phyloP scores from a whole-genome alignment of 306 rosid genomes.

The Purshia tridentata region DNA sequence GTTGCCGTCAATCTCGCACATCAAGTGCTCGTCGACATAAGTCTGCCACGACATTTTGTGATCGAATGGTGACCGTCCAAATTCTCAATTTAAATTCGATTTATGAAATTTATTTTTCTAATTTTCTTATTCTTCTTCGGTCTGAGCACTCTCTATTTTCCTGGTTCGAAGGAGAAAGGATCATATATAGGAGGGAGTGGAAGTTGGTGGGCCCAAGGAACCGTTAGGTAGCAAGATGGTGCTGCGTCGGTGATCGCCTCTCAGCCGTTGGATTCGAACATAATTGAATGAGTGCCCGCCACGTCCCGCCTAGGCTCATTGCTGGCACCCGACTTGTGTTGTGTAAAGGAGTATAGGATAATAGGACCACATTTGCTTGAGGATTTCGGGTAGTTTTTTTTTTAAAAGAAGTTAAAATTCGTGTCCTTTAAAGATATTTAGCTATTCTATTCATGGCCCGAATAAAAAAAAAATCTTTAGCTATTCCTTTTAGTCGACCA shows the following conservation, averaged over 20 bases:
- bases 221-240: background rate
- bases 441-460: no score
- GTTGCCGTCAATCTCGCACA: conserved; percentile 65
- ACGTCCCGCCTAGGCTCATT: no score
- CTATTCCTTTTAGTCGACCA: no score
- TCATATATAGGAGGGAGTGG: no score
- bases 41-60: conserved; percentile 60
- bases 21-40: conserved; percentile 62
- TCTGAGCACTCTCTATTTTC: background rate
- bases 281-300: background rate
- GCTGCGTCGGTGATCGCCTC: background rate
- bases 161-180: background rate
- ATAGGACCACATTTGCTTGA: no score
- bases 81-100: background rate
- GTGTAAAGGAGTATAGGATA: no score
- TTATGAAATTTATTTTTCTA: background rate
- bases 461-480: no score
- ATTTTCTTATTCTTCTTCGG: background rate
- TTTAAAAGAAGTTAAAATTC: no score
- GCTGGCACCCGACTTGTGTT: no score
- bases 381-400: no score
- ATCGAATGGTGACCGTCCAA: conserved; percentile 12
- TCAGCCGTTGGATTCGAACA: background rate
- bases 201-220: background rate
- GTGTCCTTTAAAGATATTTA: no score